Evolutionary conservation across 2,329 filamentous ascomycete species (phyloP), one percentile per base, ranked within the genome.

Genomic region (Trichoderma pleuroti): DNA sequence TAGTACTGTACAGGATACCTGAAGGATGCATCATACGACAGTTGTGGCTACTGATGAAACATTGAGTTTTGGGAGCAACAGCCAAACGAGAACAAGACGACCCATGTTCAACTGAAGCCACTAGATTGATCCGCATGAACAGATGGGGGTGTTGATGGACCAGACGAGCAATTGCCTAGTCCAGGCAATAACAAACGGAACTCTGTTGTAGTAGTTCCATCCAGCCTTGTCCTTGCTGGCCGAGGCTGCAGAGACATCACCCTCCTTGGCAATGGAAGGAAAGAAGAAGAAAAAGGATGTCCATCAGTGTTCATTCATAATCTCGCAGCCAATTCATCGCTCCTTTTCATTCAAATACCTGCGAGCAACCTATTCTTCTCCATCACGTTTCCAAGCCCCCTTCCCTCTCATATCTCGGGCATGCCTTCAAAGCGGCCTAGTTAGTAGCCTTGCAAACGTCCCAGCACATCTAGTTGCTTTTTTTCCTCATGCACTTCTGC

Each of bases 121-220:
- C 56, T 16, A 49, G 63, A 67, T 71, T 63, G 63, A 62, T 67
- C 56, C 46, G 69, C 63, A 67, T 62, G 56, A 71, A 49, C 42
- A 52, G 63, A 56, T 63, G 63, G 63, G 63, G 42, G 46, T 36
- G 32, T 21, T 54, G 34, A 21, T 14, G 4, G 32, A 36, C 57
- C 39, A 63, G 67, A 56, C 46, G 21, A 32, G 39, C 21, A 39
- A 61, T 52, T 52, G 42, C 18, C 2, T 18, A 26, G 18, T 30
- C 16, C 11, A 8, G 10, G 26, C 28, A n/a, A 30, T 21, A 63
- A 26, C 4, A 46, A 21, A 2, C 32, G 18, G n/a, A 14, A n/a
- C 18, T 64, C 18, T 24, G 8, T 26, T 30, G 18, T 24, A 30
- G 18, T 24, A 30, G 24, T 26, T 30, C 11, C 12, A 7, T 30